Conservation (phyloP, 352 stramenopile species). For the Globisporangium orthogonon region DNA sequence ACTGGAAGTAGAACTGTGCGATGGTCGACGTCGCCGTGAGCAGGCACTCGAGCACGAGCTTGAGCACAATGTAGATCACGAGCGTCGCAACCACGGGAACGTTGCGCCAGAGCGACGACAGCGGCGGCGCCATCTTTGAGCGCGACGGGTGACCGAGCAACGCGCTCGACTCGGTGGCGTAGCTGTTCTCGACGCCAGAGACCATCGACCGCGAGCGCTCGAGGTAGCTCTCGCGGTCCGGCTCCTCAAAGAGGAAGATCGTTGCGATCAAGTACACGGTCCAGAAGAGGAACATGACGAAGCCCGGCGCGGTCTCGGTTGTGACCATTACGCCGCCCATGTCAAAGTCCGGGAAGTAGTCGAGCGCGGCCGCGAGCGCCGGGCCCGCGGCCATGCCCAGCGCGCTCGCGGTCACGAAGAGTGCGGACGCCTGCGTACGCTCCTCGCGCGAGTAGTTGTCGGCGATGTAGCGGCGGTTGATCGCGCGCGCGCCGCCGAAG, state of each 20-base stretch:
- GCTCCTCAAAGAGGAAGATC: slow-evolving; percentile 60
- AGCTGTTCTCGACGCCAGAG: slow-evolving; percentile 19
- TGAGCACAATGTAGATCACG: slow-evolving; percentile 90
- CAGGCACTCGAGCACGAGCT: slow-evolving; percentile 88
- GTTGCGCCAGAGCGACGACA: slow-evolving; percentile 69
- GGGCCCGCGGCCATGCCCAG: slow-evolving; percentile 90
- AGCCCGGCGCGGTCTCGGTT: slow-evolving; percentile 86
- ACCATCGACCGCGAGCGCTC: slow-evolving; percentile 35
- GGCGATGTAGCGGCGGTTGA: slow-evolving; percentile 89
- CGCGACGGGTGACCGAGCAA: slow-evolving; percentile 1
- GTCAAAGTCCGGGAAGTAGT: slow-evolving; percentile 69
- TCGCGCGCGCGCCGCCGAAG: slow-evolving; percentile 88
- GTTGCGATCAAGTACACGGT: slow-evolving; percentile 47
- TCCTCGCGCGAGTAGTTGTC: slow-evolving; percentile 87
- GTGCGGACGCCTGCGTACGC: slow-evolving; percentile 86
- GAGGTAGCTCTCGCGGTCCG: slow-evolving; percentile 46
- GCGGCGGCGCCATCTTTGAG: neutral
- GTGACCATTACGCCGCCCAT: slow-evolving; percentile 62
- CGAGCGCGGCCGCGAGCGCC: slow-evolving; percentile 51
- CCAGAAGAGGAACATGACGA: slow-evolving; percentile 86
- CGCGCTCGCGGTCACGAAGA: slow-evolving; percentile 91
- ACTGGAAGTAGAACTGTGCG: slow-evolving; percentile 89
- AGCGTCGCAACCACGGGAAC: slow-evolving; percentile 72
- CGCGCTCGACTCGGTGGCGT: slow-evolving; percentile 5
- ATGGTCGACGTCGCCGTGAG: slow-evolving; percentile 81